phyloP scores from a whole-genome alignment of 2,329 filamentous ascomycete genomes.

The Penicillium hordei region DNA sequence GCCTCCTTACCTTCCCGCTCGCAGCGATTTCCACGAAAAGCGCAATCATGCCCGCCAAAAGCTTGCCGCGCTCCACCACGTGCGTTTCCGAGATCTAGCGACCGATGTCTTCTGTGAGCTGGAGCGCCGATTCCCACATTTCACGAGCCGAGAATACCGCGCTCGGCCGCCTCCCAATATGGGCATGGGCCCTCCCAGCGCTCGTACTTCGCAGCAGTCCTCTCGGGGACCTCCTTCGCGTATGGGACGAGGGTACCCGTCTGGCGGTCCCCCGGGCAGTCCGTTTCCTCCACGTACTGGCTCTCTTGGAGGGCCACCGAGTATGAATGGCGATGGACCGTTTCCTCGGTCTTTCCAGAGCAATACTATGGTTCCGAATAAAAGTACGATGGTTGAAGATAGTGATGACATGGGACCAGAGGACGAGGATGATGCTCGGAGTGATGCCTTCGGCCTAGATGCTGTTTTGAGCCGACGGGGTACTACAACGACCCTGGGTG shows the following conservation, averaged over 20 bases:
- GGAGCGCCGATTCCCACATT: constrained; percentile 83
- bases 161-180: constrained; percentile 63
- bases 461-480: constrained; percentile 48
- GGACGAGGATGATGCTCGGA: constrained; percentile 59
- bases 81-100: constrained; percentile 85
- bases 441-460: constrained; percentile 64
- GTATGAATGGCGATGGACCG: constrained; percentile 66
- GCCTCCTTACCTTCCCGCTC: constrained; percentile 76
- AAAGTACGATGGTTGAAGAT: constrained; percentile 96
- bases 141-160: constrained; percentile 68
- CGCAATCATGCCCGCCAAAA: constrained; percentile 97
- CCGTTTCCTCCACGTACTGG: constrained; percentile 43
- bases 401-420: constrained; percentile 69
- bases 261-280: constrained; percentile 39
- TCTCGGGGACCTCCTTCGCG: constrained; percentile 37
- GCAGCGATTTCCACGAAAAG: constrained; percentile 89
- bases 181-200: constrained; percentile 32
- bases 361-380: constrained; percentile 96
- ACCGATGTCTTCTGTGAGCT: constrained; percentile 96
- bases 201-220: constrained; percentile 45
- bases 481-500: constrained; percentile 51
- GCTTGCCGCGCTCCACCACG: constrained; percentile 81
- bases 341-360: constrained; percentile 88
- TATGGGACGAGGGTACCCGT: constrained; percentile 38
- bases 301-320: constrained; percentile 43